Evolutionary conservation across 2,329 filamentous ascomycete genomes (phyloP), one percentile per base, ranked within the genome.

Genomic region (Sclerotinia spermophila): DNA sequence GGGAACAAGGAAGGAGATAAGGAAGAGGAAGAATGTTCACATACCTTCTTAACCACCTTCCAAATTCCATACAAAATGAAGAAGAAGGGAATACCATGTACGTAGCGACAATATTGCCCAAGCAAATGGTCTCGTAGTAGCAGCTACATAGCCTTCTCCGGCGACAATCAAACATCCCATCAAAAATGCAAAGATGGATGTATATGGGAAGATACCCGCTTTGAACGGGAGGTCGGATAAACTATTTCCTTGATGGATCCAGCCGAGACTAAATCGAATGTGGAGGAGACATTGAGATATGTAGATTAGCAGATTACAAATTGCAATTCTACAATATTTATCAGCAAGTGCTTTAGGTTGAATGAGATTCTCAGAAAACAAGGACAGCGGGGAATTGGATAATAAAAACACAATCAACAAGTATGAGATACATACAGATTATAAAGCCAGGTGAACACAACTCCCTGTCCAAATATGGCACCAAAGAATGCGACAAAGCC

Each of bases 401-500:
- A 6, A 17, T 51, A 27, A 51, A 27, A 19, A 24, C 11, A 10
- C 6, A 53, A 40, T 27, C 2, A 24, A 6, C 11, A 33, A 40
- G 19, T 27, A 27, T 1, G 48, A 27, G 48, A 27, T 65, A 48
- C 45, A 21, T 55, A 66, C 62, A 93, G 58, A 92, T 90, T 10
- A 92, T 78, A 77, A 92, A 92, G 0, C 80, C 92, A 92, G 10
- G 79, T 79, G 78, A 91, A 92, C 0, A 89, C 89, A 72, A 85
- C 84, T 61, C 86, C 84, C 0, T 89, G 89, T 15, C 89, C 89
- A 0, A 89, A 90, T 51, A 86, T 89, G 40, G 91, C 80, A 74
- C 92, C 92, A 87, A 92, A 90, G 85, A 92, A 87, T 27, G 88
- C 87, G 24, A 93, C 81, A 7, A 89, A 84, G 19, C 90, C 91